Conservation (phyloP, 495 filamentous ascomycete genomes). For the Podospora pseudocomata region DNA sequence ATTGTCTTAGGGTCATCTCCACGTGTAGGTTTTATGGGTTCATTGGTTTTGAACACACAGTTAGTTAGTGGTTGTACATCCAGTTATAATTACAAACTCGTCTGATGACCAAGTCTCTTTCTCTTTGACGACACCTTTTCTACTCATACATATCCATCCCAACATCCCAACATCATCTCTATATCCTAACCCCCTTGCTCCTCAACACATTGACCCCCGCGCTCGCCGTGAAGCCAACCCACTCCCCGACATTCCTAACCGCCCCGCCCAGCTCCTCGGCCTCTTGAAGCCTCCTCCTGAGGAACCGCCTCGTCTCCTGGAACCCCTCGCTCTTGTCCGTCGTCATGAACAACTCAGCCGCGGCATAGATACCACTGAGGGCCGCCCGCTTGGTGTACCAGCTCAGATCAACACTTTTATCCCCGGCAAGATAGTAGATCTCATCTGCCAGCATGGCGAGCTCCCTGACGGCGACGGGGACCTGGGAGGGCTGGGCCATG, state of each 20-base stretch:
- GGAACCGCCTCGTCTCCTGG: constrained; percentile 70
- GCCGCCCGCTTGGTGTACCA: constrained; percentile 91
- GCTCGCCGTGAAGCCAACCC: constrained; percentile 72
- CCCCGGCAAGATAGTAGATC: constrained; percentile 80
- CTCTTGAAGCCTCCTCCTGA: constrained; percentile 73
- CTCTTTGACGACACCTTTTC: background rate
- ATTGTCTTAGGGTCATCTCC: background rate
- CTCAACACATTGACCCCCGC: constrained; percentile 59
- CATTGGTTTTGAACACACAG: background rate
- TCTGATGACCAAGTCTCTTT: background rate
- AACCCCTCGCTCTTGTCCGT: constrained; percentile 67
- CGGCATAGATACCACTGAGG: constrained; percentile 76
- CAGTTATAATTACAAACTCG: background rate
- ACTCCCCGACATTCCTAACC: constrained; percentile 61
- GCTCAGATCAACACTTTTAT: constrained; percentile 69
- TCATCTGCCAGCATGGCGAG: constrained; percentile 79
- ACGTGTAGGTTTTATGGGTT: background rate
- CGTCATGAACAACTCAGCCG: constrained; percentile 89
- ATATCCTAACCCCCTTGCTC: constrained; percentile 62
- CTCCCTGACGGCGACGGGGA: constrained; percentile 74
- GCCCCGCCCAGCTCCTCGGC: constrained; percentile 53
- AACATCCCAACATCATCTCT: background rate
- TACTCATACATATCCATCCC: background rate
- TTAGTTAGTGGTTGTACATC: background rate
- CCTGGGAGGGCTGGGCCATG: constrained; percentile 74